Evolutionary conservation across 192 early-diverging fungal species (phyloP).

Genomic region (Coemansia sp.): DNA sequence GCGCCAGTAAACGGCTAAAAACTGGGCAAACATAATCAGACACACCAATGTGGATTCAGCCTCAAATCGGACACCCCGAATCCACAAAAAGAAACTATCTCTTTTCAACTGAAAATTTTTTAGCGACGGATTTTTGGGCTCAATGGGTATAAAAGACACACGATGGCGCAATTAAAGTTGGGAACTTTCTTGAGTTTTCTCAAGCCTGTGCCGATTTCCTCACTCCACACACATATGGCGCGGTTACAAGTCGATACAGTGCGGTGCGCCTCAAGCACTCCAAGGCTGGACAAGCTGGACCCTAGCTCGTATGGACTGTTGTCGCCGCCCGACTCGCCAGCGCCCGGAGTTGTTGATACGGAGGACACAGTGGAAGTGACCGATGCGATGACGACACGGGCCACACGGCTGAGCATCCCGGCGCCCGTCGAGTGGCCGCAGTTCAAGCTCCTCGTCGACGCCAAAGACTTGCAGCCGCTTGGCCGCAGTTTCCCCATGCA

Average conservation of each 20-base stretch:
- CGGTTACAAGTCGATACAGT: slow-evolving; percentile 3
- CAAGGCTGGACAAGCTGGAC: background rate
- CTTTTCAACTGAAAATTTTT: slow-evolving; percentile 6
- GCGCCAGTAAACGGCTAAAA: background rate
- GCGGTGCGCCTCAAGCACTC: background rate
- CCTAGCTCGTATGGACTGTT: slow-evolving; percentile 16
- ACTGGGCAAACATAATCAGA: background rate
- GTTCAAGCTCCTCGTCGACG: slow-evolving; percentile 32
- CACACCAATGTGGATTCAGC: background rate
- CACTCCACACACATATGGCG: background rate
- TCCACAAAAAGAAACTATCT: background rate
- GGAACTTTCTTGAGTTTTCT: slow-evolving; percentile 4
- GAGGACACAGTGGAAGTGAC: background rate
- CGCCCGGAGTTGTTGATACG: background rate
- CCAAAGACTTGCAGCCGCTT: slow-evolving; percentile 33
- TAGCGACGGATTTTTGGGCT: background rate
- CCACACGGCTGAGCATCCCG: slow-evolving; percentile 20
- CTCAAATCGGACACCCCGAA: background rate
- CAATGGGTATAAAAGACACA: background rate
- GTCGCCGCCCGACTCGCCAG: slow-evolving; percentile 44
- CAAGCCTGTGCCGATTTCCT: background rate
- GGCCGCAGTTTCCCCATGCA: slow-evolving; percentile 42
- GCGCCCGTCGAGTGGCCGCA: slow-evolving; percentile 21
- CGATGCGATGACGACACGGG: background rate
- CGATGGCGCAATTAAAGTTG: background rate